Percentiles rank a stretch among this genome's conserved stretches.
phyloP scores from a whole-genome alignment of 345 rosid species.

The Boechera stricta region DNA sequence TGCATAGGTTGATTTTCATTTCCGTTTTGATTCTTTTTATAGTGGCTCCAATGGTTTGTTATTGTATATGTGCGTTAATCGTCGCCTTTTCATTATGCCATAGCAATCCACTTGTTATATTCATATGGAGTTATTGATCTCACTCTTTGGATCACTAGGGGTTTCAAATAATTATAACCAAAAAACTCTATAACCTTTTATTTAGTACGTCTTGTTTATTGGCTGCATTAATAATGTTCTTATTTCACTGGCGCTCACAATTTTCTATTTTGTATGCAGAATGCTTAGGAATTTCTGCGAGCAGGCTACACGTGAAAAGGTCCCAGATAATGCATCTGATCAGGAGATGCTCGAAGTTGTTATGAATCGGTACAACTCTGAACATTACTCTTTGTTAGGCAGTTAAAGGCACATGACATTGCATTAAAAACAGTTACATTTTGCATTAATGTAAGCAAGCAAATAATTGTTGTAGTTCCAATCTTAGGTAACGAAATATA shows the following conservation, averaged over 20 bases:
- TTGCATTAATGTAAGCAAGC: not conserved
- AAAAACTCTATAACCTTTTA: not conserved
- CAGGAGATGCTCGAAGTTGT: slow-evolving; percentile 93
- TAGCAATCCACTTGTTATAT: slow-evolving; percentile 15
- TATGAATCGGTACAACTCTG: slow-evolving; percentile 69
- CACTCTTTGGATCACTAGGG: not conserved
- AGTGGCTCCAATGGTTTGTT: slow-evolving; percentile 11
- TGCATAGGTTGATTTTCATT: slow-evolving; percentile 64
- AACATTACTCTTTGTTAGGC: slow-evolving; percentile 29
- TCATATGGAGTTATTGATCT: slow-evolving; percentile 26
- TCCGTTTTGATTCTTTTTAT: slow-evolving; percentile 23
- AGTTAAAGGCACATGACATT: slow-evolving; percentile 7
- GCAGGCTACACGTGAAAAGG: slow-evolving; percentile 74
- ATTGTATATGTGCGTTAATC: not conserved
- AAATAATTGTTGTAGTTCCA: slow-evolving; percentile 15
- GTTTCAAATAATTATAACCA: not conserved
- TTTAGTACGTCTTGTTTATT: not conserved
- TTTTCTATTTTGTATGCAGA: slow-evolving; percentile 52
- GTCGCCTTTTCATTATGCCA: not conserved
- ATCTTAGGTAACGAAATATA: slow-evolving; percentile 16
- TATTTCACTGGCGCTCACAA: not conserved
- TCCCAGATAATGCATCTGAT: slow-evolving; percentile 81
- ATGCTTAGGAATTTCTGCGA: slow-evolving; percentile 88
- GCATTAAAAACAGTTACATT: slow-evolving; percentile 1
- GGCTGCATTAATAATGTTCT: slow-evolving; percentile 5